Percentiles rank a stretch among this genome's conserved stretches.
Conservation (phyloP, 371 early-diverging fungal species). For the Mycotypha africana region DNA sequence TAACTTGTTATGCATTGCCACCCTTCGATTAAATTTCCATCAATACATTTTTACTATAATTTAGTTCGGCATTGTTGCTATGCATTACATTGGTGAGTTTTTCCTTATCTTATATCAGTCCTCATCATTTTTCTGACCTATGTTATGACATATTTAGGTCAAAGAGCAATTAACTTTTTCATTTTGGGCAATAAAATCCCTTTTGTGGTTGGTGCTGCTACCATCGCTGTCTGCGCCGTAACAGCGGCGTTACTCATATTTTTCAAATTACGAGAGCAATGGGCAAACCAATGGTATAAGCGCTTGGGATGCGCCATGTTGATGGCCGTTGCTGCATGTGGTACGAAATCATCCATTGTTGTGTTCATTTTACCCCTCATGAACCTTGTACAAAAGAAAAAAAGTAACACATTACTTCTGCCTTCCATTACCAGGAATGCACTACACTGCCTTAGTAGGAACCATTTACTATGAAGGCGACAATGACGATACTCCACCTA, state of each 20-base stretch:
- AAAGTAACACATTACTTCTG: too few relatives aligned
- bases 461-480: conserved; percentile 24
- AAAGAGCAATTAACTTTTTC: conserved; percentile 41
- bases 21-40: too few relatives aligned
- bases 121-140: neutral
- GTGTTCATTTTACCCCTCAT: too few relatives aligned
- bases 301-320: conserved; percentile 40
- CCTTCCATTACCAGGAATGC: conserved; percentile 36
- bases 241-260: conserved; percentile 37
- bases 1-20: neutral
- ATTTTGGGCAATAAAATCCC: conserved; percentile 16
- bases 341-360: conserved; percentile 12
- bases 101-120: neutral
- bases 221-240: conserved; percentile 35
- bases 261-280: conserved; percentile 43
- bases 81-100: conserved; percentile 41
- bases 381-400: too few relatives aligned
- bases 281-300: conserved; percentile 45
- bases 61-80: conserved; percentile 35
- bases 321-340: conserved; percentile 41
- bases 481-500: conserved; percentile 13
- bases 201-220: conserved; percentile 30
- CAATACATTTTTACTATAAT: neutral
- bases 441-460: conserved; percentile 39
- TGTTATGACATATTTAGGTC: too few relatives aligned